phyloP scores from a whole-genome alignment of 768 basidiomycete genomes.

The Suillus plorans region DNA sequence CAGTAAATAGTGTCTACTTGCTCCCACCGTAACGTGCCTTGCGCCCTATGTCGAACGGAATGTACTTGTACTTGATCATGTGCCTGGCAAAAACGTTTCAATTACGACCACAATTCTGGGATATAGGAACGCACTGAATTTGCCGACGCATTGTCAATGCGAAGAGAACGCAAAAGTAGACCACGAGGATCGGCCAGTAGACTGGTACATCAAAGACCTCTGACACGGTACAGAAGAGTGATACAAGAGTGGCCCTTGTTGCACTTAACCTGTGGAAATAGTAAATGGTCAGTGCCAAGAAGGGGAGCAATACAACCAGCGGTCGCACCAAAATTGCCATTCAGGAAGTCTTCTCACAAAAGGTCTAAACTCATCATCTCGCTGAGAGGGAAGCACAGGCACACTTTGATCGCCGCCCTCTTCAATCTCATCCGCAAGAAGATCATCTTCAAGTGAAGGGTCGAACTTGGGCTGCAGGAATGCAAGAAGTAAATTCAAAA shows the following conservation, averaged over 20 bases:
- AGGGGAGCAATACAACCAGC: not conserved
- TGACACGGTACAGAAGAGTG: conserved; percentile 78
- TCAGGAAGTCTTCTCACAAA: conserved; percentile 95
- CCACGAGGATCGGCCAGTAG: conserved; percentile 97
- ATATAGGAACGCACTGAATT: conserved; percentile 71
- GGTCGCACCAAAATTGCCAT: conserved; percentile 89
- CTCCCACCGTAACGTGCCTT: conserved; percentile 81
- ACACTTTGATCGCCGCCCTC: conserved; percentile 73
- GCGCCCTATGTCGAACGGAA: conserved; percentile 94
- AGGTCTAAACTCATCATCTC: conserved; percentile 96
- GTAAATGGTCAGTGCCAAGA: conserved; percentile 6
- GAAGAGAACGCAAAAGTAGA: conserved; percentile 96
- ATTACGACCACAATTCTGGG: conserved; percentile 10
- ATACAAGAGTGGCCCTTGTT: conserved; percentile 84
- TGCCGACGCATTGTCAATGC: conserved; percentile 94
- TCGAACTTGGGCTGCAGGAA: conserved; percentile 99
- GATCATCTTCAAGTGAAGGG: conserved; percentile 90
- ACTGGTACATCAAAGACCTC: conserved; percentile 93
- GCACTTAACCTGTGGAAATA: conserved; percentile 70
- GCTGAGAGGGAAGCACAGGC: conserved; percentile 58
- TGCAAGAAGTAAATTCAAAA: conserved; percentile 92
- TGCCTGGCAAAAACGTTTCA: conserved; percentile 55
- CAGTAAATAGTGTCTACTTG: conserved; percentile 35
- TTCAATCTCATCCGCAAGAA: conserved; percentile 93
- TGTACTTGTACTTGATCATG: conserved; percentile 98